phyloP scores from a whole-genome alignment of 106 monocot genomes.

The Cymbidium sinense region DNA sequence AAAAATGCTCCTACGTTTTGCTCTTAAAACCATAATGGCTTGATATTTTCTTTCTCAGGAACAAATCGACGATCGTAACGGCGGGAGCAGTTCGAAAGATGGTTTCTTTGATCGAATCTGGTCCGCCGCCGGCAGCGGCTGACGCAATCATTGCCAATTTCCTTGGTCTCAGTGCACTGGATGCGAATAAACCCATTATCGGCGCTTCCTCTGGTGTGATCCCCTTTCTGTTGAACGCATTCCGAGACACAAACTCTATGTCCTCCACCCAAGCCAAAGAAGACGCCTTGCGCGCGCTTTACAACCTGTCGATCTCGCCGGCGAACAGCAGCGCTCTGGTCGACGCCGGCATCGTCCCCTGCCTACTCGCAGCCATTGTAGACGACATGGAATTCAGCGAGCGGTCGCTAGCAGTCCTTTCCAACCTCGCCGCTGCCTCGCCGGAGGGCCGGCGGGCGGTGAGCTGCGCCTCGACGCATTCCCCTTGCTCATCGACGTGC shows the following conservation, averaged over 20 bases:
- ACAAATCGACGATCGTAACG: slow-evolving; percentile 71
- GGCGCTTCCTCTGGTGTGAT: slow-evolving; percentile 50
- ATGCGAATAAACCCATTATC: slow-evolving; percentile 71
- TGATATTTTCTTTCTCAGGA: slow-evolving; percentile 32
- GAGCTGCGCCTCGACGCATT: slow-evolving; percentile 28
- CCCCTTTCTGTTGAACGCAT: slow-evolving; percentile 46
- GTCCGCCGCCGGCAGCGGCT: slow-evolving; percentile 1
- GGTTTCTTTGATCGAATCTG: slow-evolving; percentile 28
- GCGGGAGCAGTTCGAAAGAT: slow-evolving; percentile 78
- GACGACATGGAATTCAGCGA: slow-evolving; percentile 50
- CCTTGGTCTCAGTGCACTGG: slow-evolving; percentile 71
- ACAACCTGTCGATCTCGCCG: slow-evolving; percentile 69
- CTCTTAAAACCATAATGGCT: background rate
- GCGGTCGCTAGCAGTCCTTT: slow-evolving; percentile 46
- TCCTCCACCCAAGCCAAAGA: slow-evolving; percentile 14
- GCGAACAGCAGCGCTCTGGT: slow-evolving; percentile 38
- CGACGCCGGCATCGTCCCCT: slow-evolving; percentile 32
- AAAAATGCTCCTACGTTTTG: no score
- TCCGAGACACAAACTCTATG: slow-evolving; percentile 14
- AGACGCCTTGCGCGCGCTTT: slow-evolving; percentile 73
- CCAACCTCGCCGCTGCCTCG: slow-evolving; percentile 42
- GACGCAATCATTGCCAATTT: slow-evolving; percentile 78
- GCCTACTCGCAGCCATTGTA: slow-evolving; percentile 34
- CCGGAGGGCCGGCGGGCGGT: slow-evolving; percentile 46
- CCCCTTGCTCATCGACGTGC: slow-evolving; percentile 52